A percentile compares a stretch with the other conserved stretches of the same genome.
phyloP scores from a whole-genome alignment of 2,329 filamentous ascomycete genomes.

The Fusarium lateritium region DNA sequence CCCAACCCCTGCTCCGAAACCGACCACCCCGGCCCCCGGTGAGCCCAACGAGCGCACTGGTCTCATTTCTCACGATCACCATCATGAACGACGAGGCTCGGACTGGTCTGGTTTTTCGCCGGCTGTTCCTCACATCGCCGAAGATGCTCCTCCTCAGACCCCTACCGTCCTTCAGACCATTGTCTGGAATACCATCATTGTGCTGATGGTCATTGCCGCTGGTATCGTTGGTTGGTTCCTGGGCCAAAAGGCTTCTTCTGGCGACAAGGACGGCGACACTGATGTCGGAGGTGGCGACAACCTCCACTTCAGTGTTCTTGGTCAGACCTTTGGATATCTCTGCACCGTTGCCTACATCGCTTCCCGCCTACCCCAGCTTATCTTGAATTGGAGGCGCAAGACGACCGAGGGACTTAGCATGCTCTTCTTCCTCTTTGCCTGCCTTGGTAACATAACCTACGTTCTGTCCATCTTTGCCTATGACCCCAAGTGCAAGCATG shows the following conservation, averaged over 20 bases:
- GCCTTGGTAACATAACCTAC: slow-evolving; percentile 94
- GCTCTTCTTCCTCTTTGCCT: slow-evolving; percentile 97
- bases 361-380: slow-evolving; percentile 88
- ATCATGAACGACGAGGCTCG: slow-evolving; percentile 64
- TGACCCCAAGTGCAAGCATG: slow-evolving; percentile 76
- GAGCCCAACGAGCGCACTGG: slow-evolving; percentile 67
- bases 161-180: slow-evolving; percentile 70
- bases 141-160: slow-evolving; percentile 61
- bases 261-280: slow-evolving; percentile 59
- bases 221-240: slow-evolving; percentile 91
- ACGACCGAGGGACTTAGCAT: slow-evolving; percentile 94
- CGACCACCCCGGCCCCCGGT: slow-evolving; percentile 51
- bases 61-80: slow-evolving; percentile 32
- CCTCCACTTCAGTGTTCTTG: slow-evolving; percentile 80
- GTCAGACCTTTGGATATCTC: slow-evolving; percentile 94
- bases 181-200: slow-evolving; percentile 80
- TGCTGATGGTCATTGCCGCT: slow-evolving; percentile 86
- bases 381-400: slow-evolving; percentile 93
- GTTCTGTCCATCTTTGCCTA: slow-evolving; percentile 94
- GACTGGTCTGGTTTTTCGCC: slow-evolving; percentile 80
- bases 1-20: slow-evolving; percentile 60
- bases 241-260: slow-evolving; percentile 56
- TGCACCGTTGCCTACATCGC: slow-evolving; percentile 92
- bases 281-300: slow-evolving; percentile 60
- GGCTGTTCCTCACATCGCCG: slow-evolving; percentile 80